These are phyloP conservation scores for Vigna reflexopilosa DNA, from an alignment of 306 rosid genomes.

Conservation along the genomic window DNA sequence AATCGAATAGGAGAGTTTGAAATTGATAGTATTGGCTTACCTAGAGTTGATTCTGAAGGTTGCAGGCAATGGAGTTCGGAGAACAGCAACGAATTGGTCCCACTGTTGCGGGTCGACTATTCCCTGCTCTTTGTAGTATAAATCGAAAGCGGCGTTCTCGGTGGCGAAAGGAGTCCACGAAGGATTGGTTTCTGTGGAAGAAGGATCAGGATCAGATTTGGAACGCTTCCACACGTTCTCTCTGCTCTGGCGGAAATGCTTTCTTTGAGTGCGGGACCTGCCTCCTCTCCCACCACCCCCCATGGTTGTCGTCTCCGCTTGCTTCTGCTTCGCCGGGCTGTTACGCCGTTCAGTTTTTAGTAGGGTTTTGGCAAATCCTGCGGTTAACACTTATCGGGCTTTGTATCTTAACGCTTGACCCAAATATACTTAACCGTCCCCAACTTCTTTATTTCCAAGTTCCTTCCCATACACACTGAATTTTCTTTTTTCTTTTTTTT, in stretches of 20 bases:
- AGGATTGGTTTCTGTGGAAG: constrained; percentile 42
- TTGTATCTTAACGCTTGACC: neutral
- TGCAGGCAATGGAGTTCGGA: constrained; percentile 90
- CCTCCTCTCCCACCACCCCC: constrained; percentile 71
- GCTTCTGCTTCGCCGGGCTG: neutral
- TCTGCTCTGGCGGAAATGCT: constrained; percentile 79
- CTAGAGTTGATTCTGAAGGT: constrained; percentile 90
- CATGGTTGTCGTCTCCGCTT: constrained; percentile 46
- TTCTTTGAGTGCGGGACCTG: constrained; percentile 86
- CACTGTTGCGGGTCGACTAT: constrained; percentile 71
- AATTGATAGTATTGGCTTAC: constrained; percentile 41
- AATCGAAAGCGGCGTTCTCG: constrained; percentile 68
- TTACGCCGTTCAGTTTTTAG: constrained; percentile 4
- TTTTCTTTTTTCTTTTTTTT: too few species aligned
- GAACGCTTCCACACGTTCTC: constrained; percentile 96
- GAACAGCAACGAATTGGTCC: constrained; percentile 73
- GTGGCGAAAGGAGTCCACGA: constrained; percentile 82
- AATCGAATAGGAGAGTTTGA: neutral
- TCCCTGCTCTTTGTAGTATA: constrained; percentile 79
- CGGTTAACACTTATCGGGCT: constrained; percentile 27
- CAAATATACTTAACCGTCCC: neutral
- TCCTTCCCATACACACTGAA: too few species aligned
- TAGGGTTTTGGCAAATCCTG: constrained; percentile 44
- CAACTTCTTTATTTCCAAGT: neutral
- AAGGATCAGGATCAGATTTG: constrained; percentile 61